These are phyloP conservation scores for Trichoderma aggressivum DNA, from an alignment of 2,329 filamentous ascomycete species.

Conservation along the genomic window DNA sequence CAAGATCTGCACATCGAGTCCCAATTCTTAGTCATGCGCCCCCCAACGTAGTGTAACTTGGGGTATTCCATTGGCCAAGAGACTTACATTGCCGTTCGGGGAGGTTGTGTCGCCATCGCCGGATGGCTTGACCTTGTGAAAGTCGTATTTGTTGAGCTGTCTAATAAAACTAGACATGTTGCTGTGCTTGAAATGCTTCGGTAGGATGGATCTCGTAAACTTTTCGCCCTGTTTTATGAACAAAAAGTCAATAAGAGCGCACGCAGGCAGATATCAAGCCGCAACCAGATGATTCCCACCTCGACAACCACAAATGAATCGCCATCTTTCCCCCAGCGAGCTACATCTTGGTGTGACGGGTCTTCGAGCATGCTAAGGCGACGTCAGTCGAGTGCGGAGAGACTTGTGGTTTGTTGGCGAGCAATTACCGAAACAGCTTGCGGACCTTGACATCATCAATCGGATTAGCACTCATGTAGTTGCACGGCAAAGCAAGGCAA, in stretches of 20 bases:
- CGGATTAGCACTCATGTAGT: not conserved
- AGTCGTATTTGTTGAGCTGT: conserved; percentile 95
- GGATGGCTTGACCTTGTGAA: conserved; percentile 81
- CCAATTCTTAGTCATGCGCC: not conserved
- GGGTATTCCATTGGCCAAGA: conserved; percentile 13
- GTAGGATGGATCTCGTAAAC: conserved; percentile 94
- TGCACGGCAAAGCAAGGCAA: not conserved
- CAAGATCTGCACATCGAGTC: conserved; percentile 41
- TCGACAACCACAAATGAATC: conserved; percentile 97
- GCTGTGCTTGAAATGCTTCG: conserved; percentile 98
- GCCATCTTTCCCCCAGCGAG: conserved; percentile 91
- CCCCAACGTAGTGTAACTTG: not conserved
- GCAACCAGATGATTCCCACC: conserved; percentile 49
- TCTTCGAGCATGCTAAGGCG: conserved; percentile 76
- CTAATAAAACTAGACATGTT: conserved; percentile 97
- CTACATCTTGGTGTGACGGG: conserved; percentile 85
- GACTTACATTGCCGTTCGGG: conserved; percentile 38
- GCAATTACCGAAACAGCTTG: conserved; percentile 89
- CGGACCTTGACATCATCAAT: conserved; percentile 63
- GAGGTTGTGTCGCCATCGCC: conserved; percentile 35
- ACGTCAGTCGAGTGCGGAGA: conserved; percentile 18
- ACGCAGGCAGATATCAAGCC: not conserved
- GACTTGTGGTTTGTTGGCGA: not conserved
- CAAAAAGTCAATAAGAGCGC: conserved; percentile 14
- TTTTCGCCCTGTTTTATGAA: conserved; percentile 75